Base-by-base conservation (phyloP, 371 early-diverging fungal genomes). In the Rhizopus stolonifer region DNA sequence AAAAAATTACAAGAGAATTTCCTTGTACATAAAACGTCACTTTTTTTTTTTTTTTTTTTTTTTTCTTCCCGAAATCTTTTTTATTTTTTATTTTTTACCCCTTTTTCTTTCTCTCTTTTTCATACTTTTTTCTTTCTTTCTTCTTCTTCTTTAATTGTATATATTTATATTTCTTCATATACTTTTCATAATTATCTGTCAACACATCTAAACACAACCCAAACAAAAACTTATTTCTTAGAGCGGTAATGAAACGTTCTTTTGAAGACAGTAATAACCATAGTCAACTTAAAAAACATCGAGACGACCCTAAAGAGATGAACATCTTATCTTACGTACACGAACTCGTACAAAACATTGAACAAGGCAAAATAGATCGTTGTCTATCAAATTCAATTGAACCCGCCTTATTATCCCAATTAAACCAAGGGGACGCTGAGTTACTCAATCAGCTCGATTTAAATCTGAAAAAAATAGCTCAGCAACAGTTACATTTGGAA, bases 221-320 rank as follows among this genome's bases (percentile, higher is more conserved):
- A 25, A 21, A 56, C 25, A 40, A 17, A 53, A 48, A 48, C 17
- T 29, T 29, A n/a, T 29, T 11, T 29, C 11, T n/a, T n/a, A 36
- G 36, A 36, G 36, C 36, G 66, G 66, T 66, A 48, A 66, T 66
- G 66, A 66, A 66, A 61, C 66, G 66, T 55, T 66, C 66, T 43
- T 58, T 49, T 47, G 32, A 47, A 38, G 52, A 54, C 40, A 45
- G 40, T 43, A 32, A 53, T 44, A 38, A 38, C 46, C 40, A 63
- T 57, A 53, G 58, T 53, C 39, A 46, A 5, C 22, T 22, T 29
- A 15, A 21, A 54, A 25, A 50, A 34, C 38, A n/a, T 38, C 21
- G 52, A 56, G 56, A 45, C 23, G 38, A 48, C 10, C 18, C 29
- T n/a, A 50, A 52, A 23, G 46, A 59, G 23, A 42, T 67, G 32